Evolutionary conservation across 2,329 filamentous ascomycete genomes (phyloP).

Genomic region (Curvularia verruculosa): DNA sequence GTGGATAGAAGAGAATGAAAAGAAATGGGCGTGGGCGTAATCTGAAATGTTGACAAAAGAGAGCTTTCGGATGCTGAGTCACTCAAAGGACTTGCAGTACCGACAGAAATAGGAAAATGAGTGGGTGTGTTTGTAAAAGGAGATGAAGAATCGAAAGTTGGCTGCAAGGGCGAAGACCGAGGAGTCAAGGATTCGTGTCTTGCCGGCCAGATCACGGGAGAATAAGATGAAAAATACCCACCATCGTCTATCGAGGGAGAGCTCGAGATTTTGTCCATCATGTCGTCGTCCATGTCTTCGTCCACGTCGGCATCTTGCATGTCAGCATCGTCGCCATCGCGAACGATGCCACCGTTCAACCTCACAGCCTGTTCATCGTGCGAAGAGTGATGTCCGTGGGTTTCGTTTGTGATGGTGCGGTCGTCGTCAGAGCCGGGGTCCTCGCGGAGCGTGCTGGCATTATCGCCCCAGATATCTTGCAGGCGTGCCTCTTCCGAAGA

Average conservation of each 20-base stretch:
- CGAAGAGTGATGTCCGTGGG: slow-evolving; percentile 26
- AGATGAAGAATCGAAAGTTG: slow-evolving; percentile 48
- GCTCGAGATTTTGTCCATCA: slow-evolving; percentile 98
- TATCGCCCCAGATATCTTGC: slow-evolving; percentile 59
- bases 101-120: slow-evolving; percentile 50
- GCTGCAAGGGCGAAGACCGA: slow-evolving; percentile 36
- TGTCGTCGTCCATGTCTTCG: slow-evolving; percentile 79
- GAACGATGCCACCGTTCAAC: slow-evolving; percentile 45
- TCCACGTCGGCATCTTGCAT: slow-evolving; percentile 68
- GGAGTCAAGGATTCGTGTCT: slow-evolving; percentile 53
- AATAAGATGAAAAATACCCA: slow-evolving; percentile 68
- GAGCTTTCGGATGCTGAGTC: slow-evolving; percentile 41
- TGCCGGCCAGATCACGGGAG: slow-evolving; percentile 46
- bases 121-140: slow-evolving; percentile 52
- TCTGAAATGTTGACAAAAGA: slow-evolving; percentile 33
- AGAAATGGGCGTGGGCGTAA: slow-evolving; percentile 47
- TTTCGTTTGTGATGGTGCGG: slow-evolving; percentile 30
- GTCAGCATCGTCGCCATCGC: slow-evolving; percentile 55
- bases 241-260: slow-evolving; percentile 99
- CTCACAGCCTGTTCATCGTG: slow-evolving; percentile 43
- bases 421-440: slow-evolving; percentile 67
- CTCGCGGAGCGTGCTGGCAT: slow-evolving; percentile 47
- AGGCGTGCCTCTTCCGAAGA: slow-evolving; percentile 73
- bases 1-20: slow-evolving; percentile 28
- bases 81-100: slow-evolving; percentile 27